Base-by-base conservation (phyloP, 2,329 filamentous ascomycete genomes). In the Colletotrichum sublineola region DNA sequence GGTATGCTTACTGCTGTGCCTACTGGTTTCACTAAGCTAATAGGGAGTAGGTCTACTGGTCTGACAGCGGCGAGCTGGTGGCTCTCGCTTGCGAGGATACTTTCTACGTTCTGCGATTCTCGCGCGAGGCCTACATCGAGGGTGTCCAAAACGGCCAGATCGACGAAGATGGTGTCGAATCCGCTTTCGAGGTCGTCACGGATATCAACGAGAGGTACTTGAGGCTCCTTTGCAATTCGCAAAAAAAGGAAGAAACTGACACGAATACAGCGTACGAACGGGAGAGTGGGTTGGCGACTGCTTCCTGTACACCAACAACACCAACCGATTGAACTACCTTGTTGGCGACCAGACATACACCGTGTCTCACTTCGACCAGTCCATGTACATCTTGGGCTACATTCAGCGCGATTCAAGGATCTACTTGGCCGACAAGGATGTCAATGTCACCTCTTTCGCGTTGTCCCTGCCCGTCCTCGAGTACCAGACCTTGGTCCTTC, bases 201-300 rank as follows among this genome's bases (percentile, higher is more conserved):
- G 96, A 98, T 80, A 95, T 98, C 79, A 96, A 93, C 80, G 96
- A 98, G 84, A 94, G 89, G 91, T 93, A 83, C 8, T 24, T 57
- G 36, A 18, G 79, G 86, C 7, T n/a, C n/a, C 33, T 12, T 53
- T 77, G 20, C 9, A 24, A 11, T 18, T 1, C 33, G 12, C 36
- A 5, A n/a, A 11, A 20, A 20, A 44, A 48, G 5, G 24, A 31
- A 31, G 31, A 68, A 61, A 31, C 73, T 81, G 77, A 78, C 77
- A 78, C 77, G 69, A 71, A 44, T 57, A 67, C 74, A 94, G 92
- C 75, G 95, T 98, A 63, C 93, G 94, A 75, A 98, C 96, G 29
- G 96, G 96, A 77, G 94, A 97, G 85, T 99, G 96, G 96, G 94
- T 99, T 69, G 96, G 96, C 74, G 96, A 99, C 85, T 97, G 96